Evolutionary conservation across 495 filamentous ascomycete species (phyloP), one percentile per base, ranked within the genome.

Genomic region (Xylona heveae): DNA sequence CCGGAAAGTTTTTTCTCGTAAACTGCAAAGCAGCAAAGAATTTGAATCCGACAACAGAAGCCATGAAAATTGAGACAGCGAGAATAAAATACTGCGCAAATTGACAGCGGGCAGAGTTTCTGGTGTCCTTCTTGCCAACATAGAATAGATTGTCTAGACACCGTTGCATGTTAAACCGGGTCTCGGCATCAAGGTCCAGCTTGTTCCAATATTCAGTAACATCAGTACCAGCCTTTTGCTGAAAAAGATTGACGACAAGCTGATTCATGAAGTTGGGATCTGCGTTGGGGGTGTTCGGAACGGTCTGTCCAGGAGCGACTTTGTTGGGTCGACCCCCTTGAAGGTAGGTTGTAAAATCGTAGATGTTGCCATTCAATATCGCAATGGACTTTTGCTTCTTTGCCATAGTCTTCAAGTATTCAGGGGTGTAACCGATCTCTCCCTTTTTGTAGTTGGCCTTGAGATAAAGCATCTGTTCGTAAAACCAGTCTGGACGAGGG

Each of bases 1-100:
- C 88, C 0, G 88, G 88, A 18, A 82, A 58, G 35, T 75, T 91
- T 61, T 92, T 94, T 46, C 59, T 69, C 22, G 77, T 73, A 41
- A 99, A 95, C 46, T 99, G 88, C 40, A 99, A 58, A 1, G 88
- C 88, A 7, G 88, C 88, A 37, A 94, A 63, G 61, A 99, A 99
- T 50, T 95, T 99, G 70, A 94, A 90, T 9, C 65, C 59, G 42
- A 99, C 83, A 39, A 99, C 74, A 24, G 59, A 49, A 43, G 70
- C 71, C 21, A 99, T 61, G 39, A 95, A 42, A 46, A 79, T 66
- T 2, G 85, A 83, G 31, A 95, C 73, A n/a, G 78, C 75, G 21
- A 99, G 72, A 26, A 95, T 63, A 36, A 99, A 70, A 47, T 94
- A 99, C 28, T 74, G 73, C 26, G 88, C 71, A 44, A 99, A 94